Evolutionary conservation across 495 filamentous ascomycete species (phyloP), one percentile per base, ranked within the genome.

Genomic region (Amniculicola lignicola): DNA sequence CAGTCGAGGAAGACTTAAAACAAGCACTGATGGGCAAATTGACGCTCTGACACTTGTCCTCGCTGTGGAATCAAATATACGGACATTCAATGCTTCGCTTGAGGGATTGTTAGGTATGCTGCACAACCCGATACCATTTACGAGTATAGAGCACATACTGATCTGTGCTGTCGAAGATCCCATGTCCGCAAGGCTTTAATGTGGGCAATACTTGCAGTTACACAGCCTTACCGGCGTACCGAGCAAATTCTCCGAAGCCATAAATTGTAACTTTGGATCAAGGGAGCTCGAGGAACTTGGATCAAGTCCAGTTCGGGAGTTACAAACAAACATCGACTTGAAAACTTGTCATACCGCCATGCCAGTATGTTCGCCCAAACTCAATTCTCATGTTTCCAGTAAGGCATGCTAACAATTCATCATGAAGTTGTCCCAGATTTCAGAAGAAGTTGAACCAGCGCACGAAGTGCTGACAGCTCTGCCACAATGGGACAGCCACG

Each of bases 221-320:
- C 46, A 50, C 45, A 15, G 31, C 43, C 54, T 31, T 48, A 37
- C 45, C 45, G 54, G 46, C 45, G 14, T 29, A 51, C 38, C 54
- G 46, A 51, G 36, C 43, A 43, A 50, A 51, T 43, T 38, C 28
- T 28, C 39, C 36, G 46, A 45, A 3, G 15, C 27, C 24, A 27
- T 44, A 36, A 57, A 44, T 25, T 22, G 24, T 43, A 49, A 50
- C 41, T 9, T 14, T 38, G 29, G 25, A 43, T 28, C 45, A 38
- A 10, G 25, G 33, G 27, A 21, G 14, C 35, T 45, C 40, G 27
- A 12, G 25, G 18, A 10, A 16, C 36, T 4, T 42, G 22, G 22
- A 44, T 45, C 45, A 33, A 7, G 9, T 33, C 9, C 29, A 9
- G 9, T 33, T 33, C 29, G 29, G 29, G 9, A 33, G 7, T 33